Evolutionary conservation across 768 basidiomycete species (phyloP).

Genomic region (Lactarius sanguifluus): DNA sequence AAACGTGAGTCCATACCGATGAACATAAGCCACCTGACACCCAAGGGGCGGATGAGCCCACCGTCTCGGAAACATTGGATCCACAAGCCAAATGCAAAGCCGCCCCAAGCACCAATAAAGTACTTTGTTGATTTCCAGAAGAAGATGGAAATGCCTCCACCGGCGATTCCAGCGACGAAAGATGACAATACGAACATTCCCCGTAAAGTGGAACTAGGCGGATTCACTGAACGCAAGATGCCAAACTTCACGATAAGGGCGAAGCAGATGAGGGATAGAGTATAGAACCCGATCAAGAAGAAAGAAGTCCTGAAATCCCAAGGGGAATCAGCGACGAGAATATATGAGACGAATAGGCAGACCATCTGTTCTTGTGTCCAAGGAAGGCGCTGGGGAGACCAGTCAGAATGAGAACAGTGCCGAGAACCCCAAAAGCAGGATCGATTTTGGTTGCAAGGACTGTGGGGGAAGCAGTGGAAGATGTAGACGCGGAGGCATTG

Average conservation of each 20-base stretch:
- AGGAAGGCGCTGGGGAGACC: slow-evolving; percentile 88
- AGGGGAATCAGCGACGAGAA: slow-evolving; percentile 27
- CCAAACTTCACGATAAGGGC: slow-evolving; percentile 89
- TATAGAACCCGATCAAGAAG: slow-evolving; percentile 91
- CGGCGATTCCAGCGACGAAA: slow-evolving; percentile 76
- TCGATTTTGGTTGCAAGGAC: slow-evolving; percentile 66
- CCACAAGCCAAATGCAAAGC: slow-evolving; percentile 85
- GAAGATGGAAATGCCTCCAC: slow-evolving; percentile 85
- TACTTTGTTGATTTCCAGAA: slow-evolving; percentile 91
- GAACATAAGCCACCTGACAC: slow-evolving; percentile 86
- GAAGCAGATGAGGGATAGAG: slow-evolving; percentile 79
- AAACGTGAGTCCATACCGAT: slow-evolving; percentile 54
- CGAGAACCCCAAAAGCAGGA: slow-evolving; percentile 87
- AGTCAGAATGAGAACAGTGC: slow-evolving; percentile 83
- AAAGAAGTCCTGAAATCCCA: slow-evolving; percentile 71
- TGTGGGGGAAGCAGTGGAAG: slow-evolving; percentile 39
- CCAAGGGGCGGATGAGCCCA: slow-evolving; percentile 74
- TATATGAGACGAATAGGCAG: slow-evolving; percentile 34
- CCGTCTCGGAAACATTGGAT: slow-evolving; percentile 82
- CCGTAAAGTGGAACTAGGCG: slow-evolving; percentile 73
- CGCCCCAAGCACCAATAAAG: slow-evolving; percentile 79
- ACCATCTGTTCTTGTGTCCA: slow-evolving; percentile 97
- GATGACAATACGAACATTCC: slow-evolving; percentile 89
- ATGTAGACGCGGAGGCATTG: slow-evolving; percentile 26
- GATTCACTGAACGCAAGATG: slow-evolving; percentile 78